phyloP scores from a whole-genome alignment of 345 rosid species.

The Syzygium grande region DNA sequence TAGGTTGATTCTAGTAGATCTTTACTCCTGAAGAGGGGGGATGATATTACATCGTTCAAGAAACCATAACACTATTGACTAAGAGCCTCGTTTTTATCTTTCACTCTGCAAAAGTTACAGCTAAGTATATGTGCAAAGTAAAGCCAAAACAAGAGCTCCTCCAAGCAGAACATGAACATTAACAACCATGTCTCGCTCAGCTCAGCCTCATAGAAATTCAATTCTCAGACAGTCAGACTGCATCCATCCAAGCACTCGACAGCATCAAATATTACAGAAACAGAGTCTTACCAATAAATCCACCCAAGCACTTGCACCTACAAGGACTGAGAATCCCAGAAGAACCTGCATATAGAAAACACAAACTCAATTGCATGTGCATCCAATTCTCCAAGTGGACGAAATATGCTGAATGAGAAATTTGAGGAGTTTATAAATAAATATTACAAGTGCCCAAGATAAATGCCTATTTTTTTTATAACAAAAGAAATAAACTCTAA shows the following conservation, averaged over 20 bases:
- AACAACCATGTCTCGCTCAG: not conserved
- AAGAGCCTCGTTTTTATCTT: not conserved
- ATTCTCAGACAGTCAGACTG: not conserved
- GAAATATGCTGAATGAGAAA: not conserved
- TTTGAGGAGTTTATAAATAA: not conserved
- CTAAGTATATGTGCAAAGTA: not conserved
- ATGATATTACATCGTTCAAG: not conserved
- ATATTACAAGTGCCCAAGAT: not conserved
- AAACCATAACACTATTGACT: not conserved
- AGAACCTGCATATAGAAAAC: slow-evolving; percentile 50
- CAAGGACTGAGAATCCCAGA: slow-evolving; percentile 89
- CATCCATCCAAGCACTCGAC: not conserved
- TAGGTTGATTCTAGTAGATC: not conserved
- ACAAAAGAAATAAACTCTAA: not conserved
- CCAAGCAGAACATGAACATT: not conserved
- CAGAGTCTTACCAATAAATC: slow-evolving; percentile 62
- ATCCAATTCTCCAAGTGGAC: not conserved
- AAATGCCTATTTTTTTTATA: not conserved
- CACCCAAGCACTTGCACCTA: slow-evolving; percentile 95
- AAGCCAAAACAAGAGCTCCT: not conserved
- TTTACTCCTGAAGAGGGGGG: not conserved
- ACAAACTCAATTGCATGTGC: not conserved
- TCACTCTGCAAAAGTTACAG: not conserved
- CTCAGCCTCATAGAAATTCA: not conserved
- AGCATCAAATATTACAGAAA: not conserved